Evolutionary conservation across 805 yeast species (phyloP).

Genomic region (Pichia sporocuriosa): DNA sequence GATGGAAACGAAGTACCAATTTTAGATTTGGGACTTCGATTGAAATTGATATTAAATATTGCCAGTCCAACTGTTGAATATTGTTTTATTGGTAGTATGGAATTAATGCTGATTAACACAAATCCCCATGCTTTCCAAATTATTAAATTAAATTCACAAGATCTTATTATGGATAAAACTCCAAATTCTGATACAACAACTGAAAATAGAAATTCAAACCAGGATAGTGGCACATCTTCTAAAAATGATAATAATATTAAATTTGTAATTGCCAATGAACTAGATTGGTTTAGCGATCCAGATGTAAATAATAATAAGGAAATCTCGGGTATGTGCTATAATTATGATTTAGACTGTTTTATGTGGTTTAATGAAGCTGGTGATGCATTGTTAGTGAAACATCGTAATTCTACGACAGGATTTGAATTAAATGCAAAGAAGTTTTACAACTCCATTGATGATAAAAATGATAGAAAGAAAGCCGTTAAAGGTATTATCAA

Average conservation of each 20-base stretch:
- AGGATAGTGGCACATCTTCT: no score
- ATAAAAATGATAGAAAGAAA: constrained; percentile 3
- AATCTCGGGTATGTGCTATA: constrained; percentile 16
- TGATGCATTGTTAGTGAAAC: constrained; percentile 25
- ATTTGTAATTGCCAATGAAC: constrained; percentile 25
- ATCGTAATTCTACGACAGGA: constrained; percentile 1
- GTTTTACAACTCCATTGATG: no score
- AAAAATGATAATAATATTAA: constrained; percentile 23
- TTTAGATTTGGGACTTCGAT: constrained; percentile 27
- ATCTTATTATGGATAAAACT: not conserved
- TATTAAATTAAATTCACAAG: constrained; percentile 19
- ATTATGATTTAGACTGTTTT: constrained; percentile 22
- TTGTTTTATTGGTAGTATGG: constrained; percentile 21
- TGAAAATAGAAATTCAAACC: no score
- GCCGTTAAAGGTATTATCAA: constrained; percentile 32
- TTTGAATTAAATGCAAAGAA: constrained; percentile 20
- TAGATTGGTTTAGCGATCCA: constrained; percentile 28
- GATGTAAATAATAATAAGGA: constrained; percentile 12
- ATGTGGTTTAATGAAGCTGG: constrained; percentile 28
- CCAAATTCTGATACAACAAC: not conserved
- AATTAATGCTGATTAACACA: constrained; percentile 24
- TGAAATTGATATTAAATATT: constrained; percentile 30
- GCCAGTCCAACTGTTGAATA: constrained; percentile 29
- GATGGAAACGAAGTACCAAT: constrained; percentile 25
- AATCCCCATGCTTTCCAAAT: constrained; percentile 32